A percentile compares a stretch with the other conserved stretches of the same genome.
Conservation (phyloP, 1,284 basidiomycete species). For the Microbotryum silenes-acaulis region DNA sequence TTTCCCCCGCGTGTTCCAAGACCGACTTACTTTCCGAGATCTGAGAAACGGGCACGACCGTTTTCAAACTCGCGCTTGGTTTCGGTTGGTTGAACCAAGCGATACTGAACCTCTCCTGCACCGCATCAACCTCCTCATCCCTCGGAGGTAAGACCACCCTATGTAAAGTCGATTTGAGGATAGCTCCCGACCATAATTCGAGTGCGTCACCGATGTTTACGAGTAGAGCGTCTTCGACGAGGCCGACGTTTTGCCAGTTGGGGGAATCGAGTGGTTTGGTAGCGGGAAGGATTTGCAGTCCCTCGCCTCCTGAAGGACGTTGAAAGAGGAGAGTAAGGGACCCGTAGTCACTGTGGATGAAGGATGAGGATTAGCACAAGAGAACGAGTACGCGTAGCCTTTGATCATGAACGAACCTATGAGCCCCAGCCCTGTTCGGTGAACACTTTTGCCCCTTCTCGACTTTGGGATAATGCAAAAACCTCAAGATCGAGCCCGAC, state of each 20-base stretch:
- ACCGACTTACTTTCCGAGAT: slow-evolving; percentile 16
- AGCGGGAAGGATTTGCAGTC: slow-evolving; percentile 22
- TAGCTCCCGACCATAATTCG: slow-evolving; percentile 24
- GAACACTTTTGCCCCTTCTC: slow-evolving; percentile 4
- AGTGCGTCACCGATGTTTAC: slow-evolving; percentile 26
- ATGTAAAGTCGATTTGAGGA: slow-evolving; percentile 28
- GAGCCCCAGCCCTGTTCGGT: slow-evolving; percentile 26
- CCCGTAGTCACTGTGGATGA: slow-evolving; percentile 17
- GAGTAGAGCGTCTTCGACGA: slow-evolving; percentile 20
- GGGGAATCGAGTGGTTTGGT: slow-evolving; percentile 16
- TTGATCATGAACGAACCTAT: neutral
- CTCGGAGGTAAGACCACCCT: slow-evolving; percentile 18
- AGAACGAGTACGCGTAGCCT: neutral
- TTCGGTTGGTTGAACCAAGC: slow-evolving; percentile 30
- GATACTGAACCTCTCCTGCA: slow-evolving; percentile 22
- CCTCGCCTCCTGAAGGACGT: slow-evolving; percentile 19
- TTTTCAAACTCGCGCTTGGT: slow-evolving; percentile 15
- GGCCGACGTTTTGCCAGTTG: slow-evolving; percentile 18
- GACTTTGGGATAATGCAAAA: slow-evolving; percentile 26
- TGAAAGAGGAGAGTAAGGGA: slow-evolving; percentile 23
- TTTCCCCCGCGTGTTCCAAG: neutral
- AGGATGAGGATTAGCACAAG: neutral
- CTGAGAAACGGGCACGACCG: slow-evolving; percentile 17
- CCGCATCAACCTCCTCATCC: too few relatives aligned
- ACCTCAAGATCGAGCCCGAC: slow-evolving; percentile 23